These are phyloP conservation scores for Lepraria neglecta DNA, from an alignment of 495 filamentous ascomycete species.

Conservation along the genomic window DNA sequence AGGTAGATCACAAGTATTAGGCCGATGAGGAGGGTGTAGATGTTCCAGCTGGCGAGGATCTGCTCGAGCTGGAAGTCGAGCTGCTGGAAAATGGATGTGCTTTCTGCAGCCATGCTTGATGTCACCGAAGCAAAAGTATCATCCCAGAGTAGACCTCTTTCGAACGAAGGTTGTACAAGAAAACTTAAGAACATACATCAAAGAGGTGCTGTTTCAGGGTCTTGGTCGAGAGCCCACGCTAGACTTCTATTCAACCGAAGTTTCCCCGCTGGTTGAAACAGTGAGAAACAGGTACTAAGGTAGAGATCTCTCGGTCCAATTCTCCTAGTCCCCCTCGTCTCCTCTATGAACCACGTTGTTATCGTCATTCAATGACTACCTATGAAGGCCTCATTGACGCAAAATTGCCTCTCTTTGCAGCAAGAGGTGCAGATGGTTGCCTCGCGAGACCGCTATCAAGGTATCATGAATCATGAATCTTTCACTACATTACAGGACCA, in stretches of 20 bases:
- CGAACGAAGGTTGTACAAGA: neutral
- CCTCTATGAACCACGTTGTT: neutral
- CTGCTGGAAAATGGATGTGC: constrained; percentile 29
- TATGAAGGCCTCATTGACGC: neutral
- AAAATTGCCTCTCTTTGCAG: no score
- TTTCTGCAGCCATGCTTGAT: constrained; percentile 16
- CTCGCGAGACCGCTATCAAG: neutral
- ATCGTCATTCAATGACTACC: neutral
- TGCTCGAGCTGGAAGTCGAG: constrained; percentile 63
- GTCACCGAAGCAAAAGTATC: neutral
- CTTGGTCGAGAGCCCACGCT: no score
- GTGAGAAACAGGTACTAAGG: no score
- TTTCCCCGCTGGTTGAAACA: neutral
- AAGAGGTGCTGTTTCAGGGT: no score
- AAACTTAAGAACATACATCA: no score
- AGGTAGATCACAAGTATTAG: constrained; percentile 54
- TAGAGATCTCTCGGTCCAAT: neutral
- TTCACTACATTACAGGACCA: neutral
- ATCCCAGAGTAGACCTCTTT: neutral
- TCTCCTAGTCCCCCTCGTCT: neutral
- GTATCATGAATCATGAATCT: neutral
- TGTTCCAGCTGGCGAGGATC: constrained; percentile 71
- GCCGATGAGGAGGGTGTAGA: constrained; percentile 61
- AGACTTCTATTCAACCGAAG: neutral
- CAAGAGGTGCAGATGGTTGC: neutral